Evolutionary conservation across 2,329 filamentous ascomycete genomes (phyloP).

Genomic region (Chrysosporium queenslandicum): DNA sequence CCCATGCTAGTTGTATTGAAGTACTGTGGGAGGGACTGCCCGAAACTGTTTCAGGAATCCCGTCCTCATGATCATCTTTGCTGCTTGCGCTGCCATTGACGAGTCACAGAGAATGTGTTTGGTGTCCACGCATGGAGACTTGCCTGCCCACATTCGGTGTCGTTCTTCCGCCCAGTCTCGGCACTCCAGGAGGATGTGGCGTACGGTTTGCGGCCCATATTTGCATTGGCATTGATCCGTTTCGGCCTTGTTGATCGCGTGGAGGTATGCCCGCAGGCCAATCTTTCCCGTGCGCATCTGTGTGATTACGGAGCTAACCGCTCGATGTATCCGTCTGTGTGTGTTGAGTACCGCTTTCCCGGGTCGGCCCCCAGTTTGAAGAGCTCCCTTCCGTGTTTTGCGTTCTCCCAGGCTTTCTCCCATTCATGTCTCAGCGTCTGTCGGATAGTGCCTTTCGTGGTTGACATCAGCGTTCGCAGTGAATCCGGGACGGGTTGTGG

Average conservation of each 20-base stretch:
- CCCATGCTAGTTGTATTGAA: slow-evolving; percentile 13
- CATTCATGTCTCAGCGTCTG: slow-evolving; percentile 8
- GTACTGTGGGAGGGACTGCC: slow-evolving; percentile 23
- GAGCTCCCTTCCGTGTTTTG: slow-evolving; percentile 2
- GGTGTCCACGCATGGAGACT: slow-evolving; percentile 21
- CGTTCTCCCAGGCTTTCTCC: slow-evolving; percentile 7
- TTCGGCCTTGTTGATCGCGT: slow-evolving; percentile 25
- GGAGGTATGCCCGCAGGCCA: slow-evolving; percentile 21
- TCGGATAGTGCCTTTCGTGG: slow-evolving; percentile 5
- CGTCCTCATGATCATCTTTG: slow-evolving; percentile 22
- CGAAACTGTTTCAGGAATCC: slow-evolving; percentile 22
- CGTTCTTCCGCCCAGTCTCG: slow-evolving; percentile 23
- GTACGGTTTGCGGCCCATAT: slow-evolving; percentile 23
- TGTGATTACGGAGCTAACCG: neutral
- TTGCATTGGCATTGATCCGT: slow-evolving; percentile 24
- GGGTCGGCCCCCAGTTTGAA: slow-evolving; percentile 1
- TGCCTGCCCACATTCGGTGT: slow-evolving; percentile 7
- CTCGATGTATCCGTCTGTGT: slow-evolving; percentile 7
- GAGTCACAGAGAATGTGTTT: slow-evolving; percentile 27
- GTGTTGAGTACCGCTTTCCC: slow-evolving; percentile 8
- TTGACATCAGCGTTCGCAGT: slow-evolving; percentile 1
- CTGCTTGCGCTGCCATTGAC: slow-evolving; percentile 24
- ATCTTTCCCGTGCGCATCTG: slow-evolving; percentile 9
- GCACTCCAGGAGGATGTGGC: slow-evolving; percentile 26
- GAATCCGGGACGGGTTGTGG: neutral